These are phyloP conservation scores for Polychaeton citri DNA, from an alignment of 2,329 filamentous ascomycete species.

Conservation along the genomic window DNA sequence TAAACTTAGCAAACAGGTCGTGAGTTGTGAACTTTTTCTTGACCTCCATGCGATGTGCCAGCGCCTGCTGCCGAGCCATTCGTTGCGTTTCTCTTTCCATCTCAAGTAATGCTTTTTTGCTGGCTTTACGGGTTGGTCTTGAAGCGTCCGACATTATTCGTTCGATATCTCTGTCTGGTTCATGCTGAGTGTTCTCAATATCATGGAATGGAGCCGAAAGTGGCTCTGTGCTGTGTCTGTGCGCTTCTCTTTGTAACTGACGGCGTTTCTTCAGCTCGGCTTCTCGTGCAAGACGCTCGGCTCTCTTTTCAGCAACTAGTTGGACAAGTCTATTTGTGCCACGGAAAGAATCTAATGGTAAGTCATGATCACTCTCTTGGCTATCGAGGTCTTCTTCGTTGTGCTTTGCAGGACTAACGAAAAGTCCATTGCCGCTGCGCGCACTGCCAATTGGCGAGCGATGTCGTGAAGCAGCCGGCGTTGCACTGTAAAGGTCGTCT, in stretches of 20 bases:
- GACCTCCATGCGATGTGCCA: slow-evolving; percentile 73
- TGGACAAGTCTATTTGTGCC: slow-evolving; percentile 16
- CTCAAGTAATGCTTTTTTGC: slow-evolving; percentile 87
- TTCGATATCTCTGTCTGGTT: slow-evolving; percentile 11
- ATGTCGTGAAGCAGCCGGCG: slow-evolving; percentile 1
- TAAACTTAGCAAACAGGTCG: slow-evolving; percentile 73
- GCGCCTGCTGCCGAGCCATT: slow-evolving; percentile 76
- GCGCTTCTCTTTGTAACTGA: slow-evolving; percentile 1
- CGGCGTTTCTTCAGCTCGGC: slow-evolving; percentile 3
- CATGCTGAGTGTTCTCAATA: slow-evolving; percentile 10
- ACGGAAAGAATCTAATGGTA: slow-evolving; percentile 10
- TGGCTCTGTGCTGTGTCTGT: slow-evolving; percentile 6
- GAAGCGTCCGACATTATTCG: slow-evolving; percentile 27
- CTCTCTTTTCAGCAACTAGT: slow-evolving; percentile 18
- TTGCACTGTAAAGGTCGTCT: slow-evolving; percentile 18
- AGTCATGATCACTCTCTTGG: slow-evolving; percentile 8
- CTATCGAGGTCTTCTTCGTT: slow-evolving; percentile 9
- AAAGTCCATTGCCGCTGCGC: slow-evolving; percentile 9
- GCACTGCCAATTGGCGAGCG: slow-evolving; percentile 6
- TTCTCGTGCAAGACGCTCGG: slow-evolving; percentile 15
- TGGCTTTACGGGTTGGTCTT: slow-evolving; percentile 67
- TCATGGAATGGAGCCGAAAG: slow-evolving; percentile 16
- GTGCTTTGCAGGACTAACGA: slow-evolving; percentile 18
- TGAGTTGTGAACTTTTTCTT: slow-evolving; percentile 82
- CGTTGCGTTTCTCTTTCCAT: slow-evolving; percentile 93